Evolutionary conservation across 148 eudicot species (phyloP), one percentile per base, ranked within the genome.

Genomic region (Cornus controversa): DNA sequence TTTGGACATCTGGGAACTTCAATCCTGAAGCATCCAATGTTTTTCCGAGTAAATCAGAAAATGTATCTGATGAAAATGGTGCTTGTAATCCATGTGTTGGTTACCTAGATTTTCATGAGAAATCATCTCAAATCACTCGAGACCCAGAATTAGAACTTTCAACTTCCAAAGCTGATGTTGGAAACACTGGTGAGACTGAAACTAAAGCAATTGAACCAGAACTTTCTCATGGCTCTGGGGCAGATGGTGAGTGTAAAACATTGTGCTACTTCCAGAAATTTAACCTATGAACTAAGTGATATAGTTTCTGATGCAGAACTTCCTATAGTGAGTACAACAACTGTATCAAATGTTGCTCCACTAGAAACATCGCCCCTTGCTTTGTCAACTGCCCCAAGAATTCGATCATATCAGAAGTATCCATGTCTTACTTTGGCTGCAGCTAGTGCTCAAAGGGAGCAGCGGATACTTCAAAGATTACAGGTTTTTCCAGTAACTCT

Each of bases 1-100:
- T 90, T 83, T 96, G 98, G 98, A 92, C 98, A 18, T 80, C 84
- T 75, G 80, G 89, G 24, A 93, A 90, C 78, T 87, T 86, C 79
- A 81, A 85, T 74, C 85, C 79, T 45, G 88, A 84, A 70, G 81
- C 88, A 57, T 83, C 92, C 70, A 75, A n/a, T 73, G 62, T 85
- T 69, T 37, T 72, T 64, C 42, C 69, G 29, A 77, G 66, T 36
- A 81, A 78, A 81, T 69, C 81, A 74, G 87, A 86, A 79, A 71
- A 73, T 70, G 76, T 63, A 53, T 57, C 70, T 70, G 75, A 66
- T 83, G 89, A 82, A 74, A 82, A 75, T 70, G 80, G 63, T 67
- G 73, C 75, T 75, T 78, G 78, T 74, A 60, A 70, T 40, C 67
- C 83, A 27, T 71, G 65, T 57, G 70, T 73, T 65, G 77, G 71